Evolutionary conservation across 1,284 basidiomycete species (phyloP).

Genomic region (Apiotrichum akiyoshidainum): DNA sequence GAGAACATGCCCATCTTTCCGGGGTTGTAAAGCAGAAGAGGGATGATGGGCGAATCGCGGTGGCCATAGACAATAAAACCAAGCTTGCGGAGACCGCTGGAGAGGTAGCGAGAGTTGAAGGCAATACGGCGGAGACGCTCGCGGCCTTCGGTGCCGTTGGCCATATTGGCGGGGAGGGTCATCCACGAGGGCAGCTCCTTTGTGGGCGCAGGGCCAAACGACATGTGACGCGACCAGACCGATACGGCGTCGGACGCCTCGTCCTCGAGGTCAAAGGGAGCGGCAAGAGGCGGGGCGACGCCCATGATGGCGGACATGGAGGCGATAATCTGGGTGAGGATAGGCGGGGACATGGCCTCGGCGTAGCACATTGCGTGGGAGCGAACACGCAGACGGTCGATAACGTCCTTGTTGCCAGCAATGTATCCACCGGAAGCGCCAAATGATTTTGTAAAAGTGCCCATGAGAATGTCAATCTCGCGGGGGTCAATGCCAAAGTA

Average conservation of each 20-base stretch:
- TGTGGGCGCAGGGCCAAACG: constrained; percentile 63
- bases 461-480: constrained; percentile 91
- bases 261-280: constrained; percentile 24
- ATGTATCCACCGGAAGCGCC: constrained; percentile 97
- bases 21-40: constrained; percentile 87
- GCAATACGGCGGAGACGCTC: constrained; percentile 80
- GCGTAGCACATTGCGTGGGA: constrained; percentile 86
- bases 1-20: constrained; percentile 89
- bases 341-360: constrained; percentile 85
- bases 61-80: constrained; percentile 97
- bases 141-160: constrained; percentile 77
- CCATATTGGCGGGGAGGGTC: constrained; percentile 63
- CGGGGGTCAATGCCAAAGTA: constrained; percentile 86
- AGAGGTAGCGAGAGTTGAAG: constrained; percentile 93
- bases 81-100: constrained; percentile 79
- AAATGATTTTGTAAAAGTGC: constrained; percentile 98
- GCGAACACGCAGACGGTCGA: constrained; percentile 74
- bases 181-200: constrained; percentile 67
- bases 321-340: constrained; percentile 85
- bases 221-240: constrained; percentile 31
- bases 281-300: constrained; percentile 57
- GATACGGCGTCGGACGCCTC: constrained; percentile 52
- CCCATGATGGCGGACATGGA: constrained; percentile 98
- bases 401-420: constrained; percentile 72
- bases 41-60: constrained; percentile 87